Evolutionary conservation across 2,329 filamentous ascomycete genomes (phyloP), one percentile per base, ranked within the genome.

Genomic region (Tolypocladium amazonense): DNA sequence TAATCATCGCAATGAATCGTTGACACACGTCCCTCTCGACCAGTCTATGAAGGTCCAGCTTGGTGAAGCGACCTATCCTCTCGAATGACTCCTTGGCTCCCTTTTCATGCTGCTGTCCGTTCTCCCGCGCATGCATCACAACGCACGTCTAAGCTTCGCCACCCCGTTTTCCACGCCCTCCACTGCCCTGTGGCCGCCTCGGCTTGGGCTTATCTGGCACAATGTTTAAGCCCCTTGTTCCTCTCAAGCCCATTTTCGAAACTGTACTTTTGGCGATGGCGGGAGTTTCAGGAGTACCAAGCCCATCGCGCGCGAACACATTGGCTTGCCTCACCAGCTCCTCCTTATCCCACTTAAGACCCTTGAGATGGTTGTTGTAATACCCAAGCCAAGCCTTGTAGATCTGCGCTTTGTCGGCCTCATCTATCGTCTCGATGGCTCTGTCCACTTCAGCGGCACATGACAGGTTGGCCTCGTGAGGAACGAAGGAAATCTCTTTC

Each of bases 301-400:
- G 73, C 1, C 77, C 79, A 0, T 77, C 69, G 0, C 72, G 67
- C 0, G 82, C 81, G 62, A 76, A 83, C 2, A 66, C 66, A 66
- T 85, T 85, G 52, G 74, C 82, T 63, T 81, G 71, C 8, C 68
- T 64, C 0, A 86, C 83, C 5, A 85, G 69, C 57, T 75, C 68
- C 20, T 70, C 69, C 64, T 74, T 73, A 62, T 72, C 70, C 76
- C 76, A 79, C 62, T 65, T 70, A 56, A 79, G 66, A 14, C 68
- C 64, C 70, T 81, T 83, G 57, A 76, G 64, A 65, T 78, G 75
- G 59, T 73, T 75, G 66, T 83, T 83, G 72, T 79, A 79, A 76
- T 82, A 77, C 60, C 81, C 82, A 12, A 85, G 71, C 80, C 81
- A 85, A 4, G 79, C 79, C 67, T 82, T 79, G 70, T 85, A 86